Evolutionary conservation across 352 stramenopile species (phyloP).

Genomic region (Pythium chondricola): DNA sequence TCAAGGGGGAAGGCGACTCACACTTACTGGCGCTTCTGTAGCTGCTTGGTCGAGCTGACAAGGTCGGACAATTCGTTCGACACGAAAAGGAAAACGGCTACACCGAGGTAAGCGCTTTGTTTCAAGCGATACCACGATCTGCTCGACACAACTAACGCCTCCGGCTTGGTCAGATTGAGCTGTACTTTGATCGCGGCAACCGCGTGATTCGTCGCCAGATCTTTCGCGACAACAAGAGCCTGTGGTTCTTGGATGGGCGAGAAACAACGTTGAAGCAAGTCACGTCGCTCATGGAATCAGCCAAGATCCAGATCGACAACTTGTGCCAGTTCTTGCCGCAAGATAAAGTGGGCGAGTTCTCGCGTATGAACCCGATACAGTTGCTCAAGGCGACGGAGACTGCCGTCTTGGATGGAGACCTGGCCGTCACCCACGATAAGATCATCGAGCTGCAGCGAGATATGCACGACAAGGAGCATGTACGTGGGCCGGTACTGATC

Average conservation of each 20-base stretch:
- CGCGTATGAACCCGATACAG: constrained; percentile 68
- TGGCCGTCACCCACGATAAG: constrained; percentile 64
- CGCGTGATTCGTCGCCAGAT: constrained; percentile 89
- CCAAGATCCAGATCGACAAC: constrained; percentile 98
- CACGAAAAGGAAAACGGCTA: constrained; percentile 82
- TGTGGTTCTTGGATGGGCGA: constrained; percentile 72
- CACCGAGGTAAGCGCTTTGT: constrained; percentile 67
- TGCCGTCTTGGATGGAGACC: constrained; percentile 65
- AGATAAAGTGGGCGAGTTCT: constrained; percentile 92
- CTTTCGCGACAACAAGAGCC: constrained; percentile 85
- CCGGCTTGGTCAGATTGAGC: constrained; percentile 94
- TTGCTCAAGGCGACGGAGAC: constrained; percentile 76
- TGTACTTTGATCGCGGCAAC: constrained; percentile 79
- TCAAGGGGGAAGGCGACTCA: no score
- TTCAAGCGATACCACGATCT: no score
- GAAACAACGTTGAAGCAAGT: constrained; percentile 69
- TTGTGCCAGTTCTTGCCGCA: constrained; percentile 98
- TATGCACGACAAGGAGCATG: constrained; percentile 62
- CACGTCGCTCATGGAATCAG: constrained; percentile 66
- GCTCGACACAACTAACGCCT: no score
- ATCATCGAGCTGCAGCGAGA: constrained; percentile 74
- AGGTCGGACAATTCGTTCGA: constrained; percentile 88
- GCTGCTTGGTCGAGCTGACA: constrained; percentile 92
- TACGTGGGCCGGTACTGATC: constrained; percentile 13
- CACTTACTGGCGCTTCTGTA: constrained; percentile 8